Evolutionary conservation across 352 stramenopile genomes (phyloP).

Genomic region (Globisporangium cederbergense): DNA sequence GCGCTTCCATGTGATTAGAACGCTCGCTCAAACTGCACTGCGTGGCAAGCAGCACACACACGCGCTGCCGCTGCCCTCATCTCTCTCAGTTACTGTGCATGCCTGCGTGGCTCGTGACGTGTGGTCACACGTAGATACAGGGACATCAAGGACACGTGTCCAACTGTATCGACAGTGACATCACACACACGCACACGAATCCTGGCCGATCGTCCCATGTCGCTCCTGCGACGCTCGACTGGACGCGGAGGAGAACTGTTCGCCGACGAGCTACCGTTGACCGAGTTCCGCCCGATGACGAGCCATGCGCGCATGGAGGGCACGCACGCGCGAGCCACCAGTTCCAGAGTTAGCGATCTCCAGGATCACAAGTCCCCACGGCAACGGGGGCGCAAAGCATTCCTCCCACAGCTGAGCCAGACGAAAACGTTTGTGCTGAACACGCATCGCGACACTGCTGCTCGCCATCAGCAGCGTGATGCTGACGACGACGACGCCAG

Average conservation of each 20-base stretch:
- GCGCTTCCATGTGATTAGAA: too few species aligned
- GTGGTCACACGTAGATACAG: not conserved
- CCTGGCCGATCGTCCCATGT: constrained; percentile 8
- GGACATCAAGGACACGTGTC: not conserved
- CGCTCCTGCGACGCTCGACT: constrained; percentile 16
- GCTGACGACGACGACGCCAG: not conserved
- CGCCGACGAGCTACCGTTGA: not conserved
- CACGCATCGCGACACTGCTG: not conserved
- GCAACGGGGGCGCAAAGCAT: constrained; percentile 13
- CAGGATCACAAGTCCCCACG: constrained; percentile 6
- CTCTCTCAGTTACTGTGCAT: too few species aligned
- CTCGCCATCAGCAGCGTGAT: not conserved
- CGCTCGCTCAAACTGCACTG: too few species aligned
- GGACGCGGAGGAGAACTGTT: constrained; percentile 8
- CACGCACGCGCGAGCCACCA: not conserved
- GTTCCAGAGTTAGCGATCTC: not conserved
- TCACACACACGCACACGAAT: not conserved
- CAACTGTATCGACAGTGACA: not conserved
- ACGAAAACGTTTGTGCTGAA: constrained; percentile 17
- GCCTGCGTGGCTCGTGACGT: too few species aligned
- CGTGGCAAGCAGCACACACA: too few species aligned
- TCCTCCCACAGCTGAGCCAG: constrained; percentile 23
- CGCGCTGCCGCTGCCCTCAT: too few species aligned
- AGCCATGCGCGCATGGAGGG: constrained; percentile 28
- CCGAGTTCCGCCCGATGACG: constrained; percentile 21